These are phyloP conservation scores for Flaveria floridana DNA, from an alignment of 140 eudicot species.

Conservation along the genomic window DNA sequence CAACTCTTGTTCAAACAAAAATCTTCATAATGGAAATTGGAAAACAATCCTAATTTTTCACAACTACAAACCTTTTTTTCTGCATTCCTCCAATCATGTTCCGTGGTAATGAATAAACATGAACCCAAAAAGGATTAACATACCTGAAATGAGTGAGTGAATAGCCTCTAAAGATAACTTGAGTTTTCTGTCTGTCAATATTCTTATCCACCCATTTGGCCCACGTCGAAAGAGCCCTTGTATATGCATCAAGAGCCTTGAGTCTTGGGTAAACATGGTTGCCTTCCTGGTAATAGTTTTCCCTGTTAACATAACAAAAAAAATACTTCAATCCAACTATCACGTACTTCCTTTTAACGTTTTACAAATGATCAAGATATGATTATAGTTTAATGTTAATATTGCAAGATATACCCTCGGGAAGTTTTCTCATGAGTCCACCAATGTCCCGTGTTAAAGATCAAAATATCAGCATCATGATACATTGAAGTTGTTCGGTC, in stretches of 20 bases:
- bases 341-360: not conserved
- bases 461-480: conserved; percentile 77
- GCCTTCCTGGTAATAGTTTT: conserved; percentile 94
- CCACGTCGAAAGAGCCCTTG: conserved; percentile 80
- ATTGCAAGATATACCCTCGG: conserved; percentile 48
- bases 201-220: conserved; percentile 80
- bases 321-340: not conserved
- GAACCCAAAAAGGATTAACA: not conserved
- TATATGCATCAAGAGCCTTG: conserved; percentile 78
- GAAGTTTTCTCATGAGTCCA: conserved; percentile 97
- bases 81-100: not conserved
- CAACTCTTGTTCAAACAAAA: not conserved
- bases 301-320: conserved; percentile 43
- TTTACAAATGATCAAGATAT: not conserved
- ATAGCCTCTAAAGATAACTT: conserved; percentile 85
- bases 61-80: not conserved
- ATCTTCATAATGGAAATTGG: not conserved
- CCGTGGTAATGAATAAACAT: not conserved
- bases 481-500: conserved; percentile 75
- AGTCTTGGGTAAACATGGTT: conserved; percentile 75
- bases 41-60: not conserved
- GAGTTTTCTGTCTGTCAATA: conserved; percentile 53
- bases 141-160: conserved; percentile 91
- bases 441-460: conserved; percentile 98
- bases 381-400: not conserved